Evolutionary conservation across 164 flowering plant genomes (phyloP).

Genomic region (Paratinospora sagittata): DNA sequence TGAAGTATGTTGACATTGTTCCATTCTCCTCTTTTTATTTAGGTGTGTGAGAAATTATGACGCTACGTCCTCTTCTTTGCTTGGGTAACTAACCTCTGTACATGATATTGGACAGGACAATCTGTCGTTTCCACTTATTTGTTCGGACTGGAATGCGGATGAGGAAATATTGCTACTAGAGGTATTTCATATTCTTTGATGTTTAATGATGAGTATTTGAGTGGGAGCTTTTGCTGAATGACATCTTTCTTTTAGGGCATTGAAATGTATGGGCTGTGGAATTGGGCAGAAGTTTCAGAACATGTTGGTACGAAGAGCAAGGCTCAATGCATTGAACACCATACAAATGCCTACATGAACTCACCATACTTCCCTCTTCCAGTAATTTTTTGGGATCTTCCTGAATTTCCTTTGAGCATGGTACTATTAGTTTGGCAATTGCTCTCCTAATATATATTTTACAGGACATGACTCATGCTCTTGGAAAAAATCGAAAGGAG

Average conservation of each 20-base stretch:
- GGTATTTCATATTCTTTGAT: conserved; percentile 35
- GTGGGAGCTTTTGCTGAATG: neutral
- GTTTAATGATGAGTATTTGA: neutral
- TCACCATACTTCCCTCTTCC: conserved; percentile 94
- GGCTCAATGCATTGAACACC: conserved; percentile 73
- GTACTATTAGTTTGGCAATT: neutral
- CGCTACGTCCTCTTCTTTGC: neutral
- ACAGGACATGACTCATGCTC: conserved; percentile 93
- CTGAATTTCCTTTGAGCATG: neutral
- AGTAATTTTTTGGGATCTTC: conserved; percentile 30
- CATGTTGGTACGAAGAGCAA: conserved; percentile 94
- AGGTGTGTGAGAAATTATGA: neutral
- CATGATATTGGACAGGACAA: conserved; percentile 54
- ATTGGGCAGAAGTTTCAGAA: conserved; percentile 91
- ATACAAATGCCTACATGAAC: conserved; percentile 59
- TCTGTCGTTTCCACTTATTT: conserved; percentile 77
- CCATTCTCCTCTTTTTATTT: neutral
- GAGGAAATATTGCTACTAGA: conserved; percentile 89
- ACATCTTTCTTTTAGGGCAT: conserved; percentile 49
- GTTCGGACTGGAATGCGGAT: conserved; percentile 96
- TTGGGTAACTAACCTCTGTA: neutral
- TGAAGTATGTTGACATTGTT: neutral
- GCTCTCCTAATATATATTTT: neutral
- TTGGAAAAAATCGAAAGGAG: conserved; percentile 87
- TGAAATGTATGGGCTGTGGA: conserved; percentile 93